Evolutionary conservation across 345 rosid genomes (phyloP).

Genomic region (Linum trigynum): DNA sequence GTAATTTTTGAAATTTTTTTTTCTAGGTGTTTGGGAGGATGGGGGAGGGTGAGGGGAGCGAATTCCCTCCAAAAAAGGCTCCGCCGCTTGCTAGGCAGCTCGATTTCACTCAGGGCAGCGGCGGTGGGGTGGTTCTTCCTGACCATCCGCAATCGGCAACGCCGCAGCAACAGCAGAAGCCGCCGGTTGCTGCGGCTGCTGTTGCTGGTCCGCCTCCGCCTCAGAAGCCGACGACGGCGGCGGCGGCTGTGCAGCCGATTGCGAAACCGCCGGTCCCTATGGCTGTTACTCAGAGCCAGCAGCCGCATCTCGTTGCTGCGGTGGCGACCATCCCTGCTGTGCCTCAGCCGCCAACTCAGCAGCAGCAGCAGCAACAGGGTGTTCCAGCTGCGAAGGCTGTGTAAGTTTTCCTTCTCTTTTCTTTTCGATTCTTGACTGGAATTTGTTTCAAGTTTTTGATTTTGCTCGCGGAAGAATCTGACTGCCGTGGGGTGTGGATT

Average conservation of each 20-base stretch:
- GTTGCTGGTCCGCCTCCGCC: slow-evolving; percentile 9
- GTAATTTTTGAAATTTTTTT: not conserved
- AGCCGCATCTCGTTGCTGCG: slow-evolving; percentile 6
- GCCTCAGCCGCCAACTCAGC: slow-evolving; percentile 27
- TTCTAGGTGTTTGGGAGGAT: slow-evolving; percentile 30
- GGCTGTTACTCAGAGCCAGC: slow-evolving; percentile 11
- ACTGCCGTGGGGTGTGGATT: not conserved
- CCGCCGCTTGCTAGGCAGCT: slow-evolving; percentile 69
- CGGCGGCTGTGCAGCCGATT: not conserved
- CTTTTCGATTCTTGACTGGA: not conserved
- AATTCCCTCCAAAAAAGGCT: slow-evolving; percentile 58
- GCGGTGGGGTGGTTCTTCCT: slow-evolving; percentile 22
- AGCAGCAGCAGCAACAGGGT: slow-evolving; percentile 10
- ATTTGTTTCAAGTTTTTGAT: not conserved
- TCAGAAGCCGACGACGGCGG: slow-evolving; percentile 7
- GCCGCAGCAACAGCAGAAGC: slow-evolving; percentile 12
- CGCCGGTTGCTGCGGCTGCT: not conserved
- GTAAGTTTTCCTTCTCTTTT: slow-evolving; percentile 36
- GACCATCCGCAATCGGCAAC: slow-evolving; percentile 39
- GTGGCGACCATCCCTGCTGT: slow-evolving; percentile 15
- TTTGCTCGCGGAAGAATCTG: not conserved
- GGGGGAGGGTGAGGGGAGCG: slow-evolving; percentile 64
- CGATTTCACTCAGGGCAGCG: slow-evolving; percentile 60
- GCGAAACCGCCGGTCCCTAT: slow-evolving; percentile 1
- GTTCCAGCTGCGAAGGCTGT: slow-evolving; percentile 35